phyloP scores from a whole-genome alignment of 495 filamentous ascomycete species.

The Penicillium psychrofluorescens region DNA sequence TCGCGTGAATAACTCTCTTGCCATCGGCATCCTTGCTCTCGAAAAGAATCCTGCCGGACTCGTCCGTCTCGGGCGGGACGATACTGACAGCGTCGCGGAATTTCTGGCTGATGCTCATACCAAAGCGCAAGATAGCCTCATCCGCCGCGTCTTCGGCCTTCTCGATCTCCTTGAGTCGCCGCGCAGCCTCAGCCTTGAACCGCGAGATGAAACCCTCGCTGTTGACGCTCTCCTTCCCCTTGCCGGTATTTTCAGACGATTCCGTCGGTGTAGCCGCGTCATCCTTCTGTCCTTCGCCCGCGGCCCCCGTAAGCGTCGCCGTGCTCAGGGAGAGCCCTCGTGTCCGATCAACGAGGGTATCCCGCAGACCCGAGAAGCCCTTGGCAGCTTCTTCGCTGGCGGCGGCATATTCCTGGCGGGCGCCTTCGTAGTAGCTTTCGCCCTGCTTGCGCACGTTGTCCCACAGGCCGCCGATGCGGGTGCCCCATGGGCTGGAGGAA shows the following conservation, averaged over 20 bases:
- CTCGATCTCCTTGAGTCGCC: slow-evolving; percentile 84
- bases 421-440: slow-evolving; percentile 77
- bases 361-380: slow-evolving; percentile 67
- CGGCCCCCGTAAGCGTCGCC: slow-evolving; percentile 18
- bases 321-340: slow-evolving; percentile 63
- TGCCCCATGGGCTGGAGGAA: slow-evolving; percentile 84
- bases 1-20: slow-evolving; percentile 85
- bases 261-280: slow-evolving; percentile 31
- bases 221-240: slow-evolving; percentile 56
- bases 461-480: slow-evolving; percentile 78
- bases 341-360: slow-evolving; percentile 62
- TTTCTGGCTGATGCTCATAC: slow-evolving; percentile 84
- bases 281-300: slow-evolving; percentile 20
- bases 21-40: slow-evolving; percentile 88
- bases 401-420: slow-evolving; percentile 68
- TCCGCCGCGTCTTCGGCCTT: slow-evolving; percentile 96
- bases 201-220: slow-evolving; percentile 76
- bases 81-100: slow-evolving; percentile 87
- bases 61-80: slow-evolving; percentile 53
- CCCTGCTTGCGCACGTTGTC: slow-evolving; percentile 87
- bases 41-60: slow-evolving; percentile 58
- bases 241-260: slow-evolving; percentile 18
- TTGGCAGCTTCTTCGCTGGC: slow-evolving; percentile 76
- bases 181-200: slow-evolving; percentile 72
- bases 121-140: slow-evolving; percentile 90